These are phyloP conservation scores for Colletotrichum godetiae DNA, from an alignment of 2,329 filamentous ascomycete species.

Conservation along the genomic window DNA sequence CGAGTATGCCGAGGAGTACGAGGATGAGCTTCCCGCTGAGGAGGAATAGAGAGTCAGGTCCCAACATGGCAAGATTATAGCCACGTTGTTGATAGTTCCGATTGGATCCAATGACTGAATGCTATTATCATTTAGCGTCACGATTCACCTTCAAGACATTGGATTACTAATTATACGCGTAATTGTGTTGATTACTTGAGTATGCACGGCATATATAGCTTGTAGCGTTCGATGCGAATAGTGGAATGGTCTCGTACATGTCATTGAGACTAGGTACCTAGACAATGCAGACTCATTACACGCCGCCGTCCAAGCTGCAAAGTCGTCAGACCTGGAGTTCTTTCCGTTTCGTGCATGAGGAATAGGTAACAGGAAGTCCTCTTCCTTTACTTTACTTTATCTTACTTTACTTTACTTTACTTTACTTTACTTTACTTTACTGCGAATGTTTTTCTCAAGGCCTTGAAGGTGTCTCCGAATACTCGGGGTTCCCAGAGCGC, in stretches of 20 bases:
- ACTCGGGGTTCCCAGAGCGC: background rate
- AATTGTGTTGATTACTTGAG: background rate
- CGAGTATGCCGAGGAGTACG: conserved; percentile 89
- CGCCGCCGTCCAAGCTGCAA: background rate
- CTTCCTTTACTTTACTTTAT: background rate
- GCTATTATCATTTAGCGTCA: background rate
- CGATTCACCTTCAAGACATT: background rate
- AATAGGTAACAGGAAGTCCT: background rate
- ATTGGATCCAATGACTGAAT: background rate
- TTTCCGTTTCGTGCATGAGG: fast-evolving
- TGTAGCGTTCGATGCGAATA: too few relatives aligned
- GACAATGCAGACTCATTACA: background rate
- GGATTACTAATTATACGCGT: background rate
- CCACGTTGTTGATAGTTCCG: background rate
- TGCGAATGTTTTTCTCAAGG: background rate
- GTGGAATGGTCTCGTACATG: too few relatives aligned
- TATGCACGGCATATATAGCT: too few relatives aligned
- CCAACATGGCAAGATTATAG: background rate
- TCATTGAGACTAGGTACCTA: background rate
- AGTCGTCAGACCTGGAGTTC: too few relatives aligned
- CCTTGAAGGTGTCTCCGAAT: background rate
- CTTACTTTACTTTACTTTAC: too few relatives aligned
- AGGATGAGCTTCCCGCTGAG: conserved; percentile 83
- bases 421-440: background rate
- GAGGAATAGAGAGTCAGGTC: background rate